Evolutionary conservation across 1,139 yeast species (phyloP), one percentile per base, ranked within the genome.

Genomic region (Protomyces macrosporus): DNA sequence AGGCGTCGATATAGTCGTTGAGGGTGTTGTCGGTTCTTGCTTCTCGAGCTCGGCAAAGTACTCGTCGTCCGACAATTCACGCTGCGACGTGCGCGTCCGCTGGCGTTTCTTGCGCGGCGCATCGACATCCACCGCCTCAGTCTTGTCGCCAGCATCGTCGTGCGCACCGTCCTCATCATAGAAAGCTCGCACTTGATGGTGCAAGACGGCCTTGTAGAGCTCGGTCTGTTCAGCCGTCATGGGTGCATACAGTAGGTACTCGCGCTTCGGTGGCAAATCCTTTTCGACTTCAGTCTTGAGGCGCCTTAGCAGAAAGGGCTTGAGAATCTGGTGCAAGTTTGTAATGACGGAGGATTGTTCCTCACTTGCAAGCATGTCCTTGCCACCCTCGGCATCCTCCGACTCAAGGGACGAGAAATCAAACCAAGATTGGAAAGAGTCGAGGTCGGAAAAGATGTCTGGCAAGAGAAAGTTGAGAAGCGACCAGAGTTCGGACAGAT

Each of bases 341-440:
- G 84, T 79, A 36, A 91, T 84, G 66, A 91, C 76, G 52, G 79
- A 81, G 75, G 77, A 82, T 74, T 80, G 88, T 70, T 87, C 90
- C 36, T 83, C 79, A 66, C 84, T 83, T 42, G 87, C 82, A 35
- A 86, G 66, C 36, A 56, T 16, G 10, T 42, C 23, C 6, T 53
- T 39, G 33, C 55, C 55, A 16, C 53, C 53, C 40, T 69, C 72
- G 4, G 71, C 70, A 42, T 42, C 23, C 10, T 76, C 81, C 60
- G 76, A 78, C 67, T 79, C 75, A 40, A 75, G 75, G 2, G 82
- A 80, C 82, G 69, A 83, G 70, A 88, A 88, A 73, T 91, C 95
- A 75, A 93, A 93, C 97, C 98, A 93, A 71, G 86, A 88, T 72
- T 90, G 95, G 72, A 93, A 93, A 55, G 90, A 79, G 61, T 87